phyloP scores from a whole-genome alignment of 2,329 filamentous ascomycete genomes.

The Pyrenophora teres region DNA sequence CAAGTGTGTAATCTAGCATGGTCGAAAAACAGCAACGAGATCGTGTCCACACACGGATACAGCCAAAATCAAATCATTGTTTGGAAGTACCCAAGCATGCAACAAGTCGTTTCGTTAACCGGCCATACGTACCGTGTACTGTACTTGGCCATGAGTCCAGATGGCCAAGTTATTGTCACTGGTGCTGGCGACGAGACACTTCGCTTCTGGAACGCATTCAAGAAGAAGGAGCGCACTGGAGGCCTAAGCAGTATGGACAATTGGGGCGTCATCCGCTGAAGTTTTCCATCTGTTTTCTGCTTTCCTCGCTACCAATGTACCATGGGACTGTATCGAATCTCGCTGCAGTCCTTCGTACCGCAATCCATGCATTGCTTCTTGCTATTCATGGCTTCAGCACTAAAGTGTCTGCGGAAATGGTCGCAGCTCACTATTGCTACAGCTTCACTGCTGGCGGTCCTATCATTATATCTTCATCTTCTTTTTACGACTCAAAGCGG shows the following conservation, averaged over 20 bases:
- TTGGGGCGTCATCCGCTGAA: slow-evolving; percentile 78
- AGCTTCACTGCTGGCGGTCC: not conserved
- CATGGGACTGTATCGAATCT: slow-evolving; percentile 3
- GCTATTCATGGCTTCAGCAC: not conserved
- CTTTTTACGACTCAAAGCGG: slow-evolving; percentile 4
- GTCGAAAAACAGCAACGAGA: slow-evolving; percentile 97
- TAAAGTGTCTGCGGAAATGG: slow-evolving; percentile 4
- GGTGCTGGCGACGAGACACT: slow-evolving; percentile 96
- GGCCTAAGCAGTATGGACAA: slow-evolving; percentile 66
- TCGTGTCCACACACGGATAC: slow-evolving; percentile 96
- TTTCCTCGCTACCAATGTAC: slow-evolving; percentile 7
- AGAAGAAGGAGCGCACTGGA: slow-evolving; percentile 72
- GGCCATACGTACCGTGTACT: slow-evolving; percentile 96
- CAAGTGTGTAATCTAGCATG: slow-evolving; percentile 99
- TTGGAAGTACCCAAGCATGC: slow-evolving; percentile 99
- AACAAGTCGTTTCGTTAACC: slow-evolving; percentile 90
- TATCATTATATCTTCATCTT: slow-evolving; percentile 3
- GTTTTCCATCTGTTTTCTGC: not conserved
- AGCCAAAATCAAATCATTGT: slow-evolving; percentile 98
- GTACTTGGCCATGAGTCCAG: slow-evolving; percentile 96
- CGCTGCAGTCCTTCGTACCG: not conserved
- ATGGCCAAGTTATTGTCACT: slow-evolving; percentile 90
- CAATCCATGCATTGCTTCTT: not conserved
- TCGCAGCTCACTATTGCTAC: slow-evolving; percentile 6
- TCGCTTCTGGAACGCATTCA: slow-evolving; percentile 96